A percentile compares a stretch with the other conserved stretches of the same genome.
Conservation (phyloP, 2,329 filamentous ascomycete species). For the Knufia fluminis region DNA sequence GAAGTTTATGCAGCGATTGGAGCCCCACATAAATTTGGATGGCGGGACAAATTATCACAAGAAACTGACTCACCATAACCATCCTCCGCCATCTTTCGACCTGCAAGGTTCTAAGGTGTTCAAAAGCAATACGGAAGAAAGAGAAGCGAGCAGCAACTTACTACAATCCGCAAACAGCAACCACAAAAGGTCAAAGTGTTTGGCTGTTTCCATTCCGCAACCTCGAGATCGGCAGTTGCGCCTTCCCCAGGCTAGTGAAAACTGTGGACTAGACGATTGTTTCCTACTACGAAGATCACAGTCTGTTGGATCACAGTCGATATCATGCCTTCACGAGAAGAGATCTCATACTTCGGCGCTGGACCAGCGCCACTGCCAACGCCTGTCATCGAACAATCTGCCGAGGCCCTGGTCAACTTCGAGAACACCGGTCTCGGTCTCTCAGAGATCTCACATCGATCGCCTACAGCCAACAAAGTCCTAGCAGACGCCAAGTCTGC, state of each 20-base stretch:
- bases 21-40: slow-evolving; percentile 1
- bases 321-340: slow-evolving; percentile 60
- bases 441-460: slow-evolving; percentile 85
- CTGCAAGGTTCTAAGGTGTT: too few relatives aligned
- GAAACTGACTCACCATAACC: not conserved
- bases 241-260: too few relatives aligned
- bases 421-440: slow-evolving; percentile 72
- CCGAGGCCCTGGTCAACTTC: slow-evolving; percentile 71
- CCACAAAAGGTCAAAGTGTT: too few relatives aligned
- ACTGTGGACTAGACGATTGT: not conserved
- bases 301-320: not conserved
- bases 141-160: too few relatives aligned
- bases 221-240: too few relatives aligned
- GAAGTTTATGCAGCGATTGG: not conserved
- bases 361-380: slow-evolving; percentile 83
- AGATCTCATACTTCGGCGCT: slow-evolving; percentile 80
- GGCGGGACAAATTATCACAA: not conserved
- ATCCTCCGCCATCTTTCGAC: not conserved
- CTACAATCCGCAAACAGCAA: too few relatives aligned
- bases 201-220: too few relatives aligned
- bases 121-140: too few relatives aligned
- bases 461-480: slow-evolving; percentile 65
- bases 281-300: not conserved
- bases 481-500: slow-evolving; percentile 69
- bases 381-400: slow-evolving; percentile 65